Evolutionary conservation across 352 stramenopile genomes (phyloP).

Genomic region (Phytophthora tentaculata): DNA sequence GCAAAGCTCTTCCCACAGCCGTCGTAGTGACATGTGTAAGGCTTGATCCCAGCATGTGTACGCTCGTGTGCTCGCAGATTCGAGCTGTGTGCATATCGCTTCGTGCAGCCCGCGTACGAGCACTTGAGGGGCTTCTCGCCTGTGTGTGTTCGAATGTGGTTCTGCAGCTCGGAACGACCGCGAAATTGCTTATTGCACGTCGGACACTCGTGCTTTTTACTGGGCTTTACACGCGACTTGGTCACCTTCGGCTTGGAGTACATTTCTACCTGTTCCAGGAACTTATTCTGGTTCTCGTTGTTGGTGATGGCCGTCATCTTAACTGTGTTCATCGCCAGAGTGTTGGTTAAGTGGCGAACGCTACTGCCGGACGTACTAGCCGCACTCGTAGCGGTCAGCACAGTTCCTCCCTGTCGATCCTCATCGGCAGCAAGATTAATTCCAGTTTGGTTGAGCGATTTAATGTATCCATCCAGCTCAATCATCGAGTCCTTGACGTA

Average conservation of each 20-base stretch:
- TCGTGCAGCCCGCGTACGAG: slow-evolving; percentile 84
- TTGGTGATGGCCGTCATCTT: slow-evolving; percentile 77
- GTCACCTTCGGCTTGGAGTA: slow-evolving; percentile 89
- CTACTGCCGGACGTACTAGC: background rate
- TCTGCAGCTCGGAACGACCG: slow-evolving; percentile 83
- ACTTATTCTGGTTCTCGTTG: slow-evolving; percentile 87
- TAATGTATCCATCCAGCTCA: slow-evolving; percentile 86
- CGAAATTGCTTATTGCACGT: slow-evolving; percentile 89
- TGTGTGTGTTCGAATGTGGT: slow-evolving; percentile 91
- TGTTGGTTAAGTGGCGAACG: slow-evolving; percentile 39
- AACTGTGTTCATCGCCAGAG: slow-evolving; percentile 57
- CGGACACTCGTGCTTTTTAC: slow-evolving; percentile 86
- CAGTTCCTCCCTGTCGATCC: slow-evolving; percentile 22
- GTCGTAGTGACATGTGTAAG: slow-evolving; percentile 91
- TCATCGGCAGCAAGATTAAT: slow-evolving; percentile 39
- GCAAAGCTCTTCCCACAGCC: slow-evolving; percentile 91
- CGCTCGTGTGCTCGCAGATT: slow-evolving; percentile 92
- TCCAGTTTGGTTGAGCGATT: slow-evolving; percentile 58
- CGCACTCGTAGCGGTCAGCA: slow-evolving; percentile 25
- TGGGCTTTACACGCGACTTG: slow-evolving; percentile 88
- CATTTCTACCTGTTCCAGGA: slow-evolving; percentile 89
- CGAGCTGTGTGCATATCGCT: slow-evolving; percentile 90
- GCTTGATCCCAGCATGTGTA: slow-evolving; percentile 91
- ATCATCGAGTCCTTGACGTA: slow-evolving; percentile 90
- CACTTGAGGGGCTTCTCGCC: slow-evolving; percentile 92